phyloP scores from a whole-genome alignment of 2,329 filamentous ascomycete genomes.

The Aureobasidium uvarum region DNA sequence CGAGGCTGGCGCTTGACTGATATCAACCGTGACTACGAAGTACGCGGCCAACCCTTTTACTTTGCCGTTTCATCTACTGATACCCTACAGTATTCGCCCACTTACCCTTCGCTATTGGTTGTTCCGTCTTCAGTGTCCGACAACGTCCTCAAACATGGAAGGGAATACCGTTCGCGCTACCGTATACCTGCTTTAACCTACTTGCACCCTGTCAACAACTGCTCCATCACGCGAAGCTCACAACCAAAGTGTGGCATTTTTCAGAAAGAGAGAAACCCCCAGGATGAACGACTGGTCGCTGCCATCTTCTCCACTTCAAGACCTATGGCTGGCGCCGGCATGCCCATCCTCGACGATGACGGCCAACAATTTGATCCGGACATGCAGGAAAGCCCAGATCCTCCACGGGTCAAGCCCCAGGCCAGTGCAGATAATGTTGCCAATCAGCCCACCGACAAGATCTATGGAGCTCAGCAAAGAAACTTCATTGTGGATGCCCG shows the following conservation, averaged over 20 bases:
- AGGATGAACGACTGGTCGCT: constrained; percentile 90
- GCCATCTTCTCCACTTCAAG: constrained; percentile 80
- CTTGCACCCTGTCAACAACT: constrained; percentile 95
- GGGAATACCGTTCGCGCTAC: constrained; percentile 80
- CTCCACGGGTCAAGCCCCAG: background rate
- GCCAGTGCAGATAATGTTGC: background rate
- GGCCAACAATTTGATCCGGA: constrained; percentile 19
- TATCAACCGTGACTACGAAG: constrained; percentile 82
- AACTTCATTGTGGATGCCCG: constrained; percentile 96
- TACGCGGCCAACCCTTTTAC: constrained; percentile 36
- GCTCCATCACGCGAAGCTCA: constrained; percentile 91
- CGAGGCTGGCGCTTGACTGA: constrained; percentile 84
- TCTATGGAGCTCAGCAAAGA: constrained; percentile 89
- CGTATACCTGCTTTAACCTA: constrained; percentile 90
- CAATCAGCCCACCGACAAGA: constrained; percentile 15
- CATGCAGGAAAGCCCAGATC: background rate
- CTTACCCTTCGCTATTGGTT: constrained; percentile 80
- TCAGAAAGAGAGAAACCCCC: constrained; percentile 77
- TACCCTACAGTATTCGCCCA: constrained; percentile 68
- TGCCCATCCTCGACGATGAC: constrained; percentile 23
- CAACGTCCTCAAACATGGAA: constrained; percentile 91
- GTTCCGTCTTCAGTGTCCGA: constrained; percentile 93
- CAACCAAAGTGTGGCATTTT: constrained; percentile 86
- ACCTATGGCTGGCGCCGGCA: constrained; percentile 24
- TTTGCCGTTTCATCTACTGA: background rate